These are phyloP conservation scores for Firmiana major DNA, from an alignment of 345 rosid species.

Conservation along the genomic window DNA sequence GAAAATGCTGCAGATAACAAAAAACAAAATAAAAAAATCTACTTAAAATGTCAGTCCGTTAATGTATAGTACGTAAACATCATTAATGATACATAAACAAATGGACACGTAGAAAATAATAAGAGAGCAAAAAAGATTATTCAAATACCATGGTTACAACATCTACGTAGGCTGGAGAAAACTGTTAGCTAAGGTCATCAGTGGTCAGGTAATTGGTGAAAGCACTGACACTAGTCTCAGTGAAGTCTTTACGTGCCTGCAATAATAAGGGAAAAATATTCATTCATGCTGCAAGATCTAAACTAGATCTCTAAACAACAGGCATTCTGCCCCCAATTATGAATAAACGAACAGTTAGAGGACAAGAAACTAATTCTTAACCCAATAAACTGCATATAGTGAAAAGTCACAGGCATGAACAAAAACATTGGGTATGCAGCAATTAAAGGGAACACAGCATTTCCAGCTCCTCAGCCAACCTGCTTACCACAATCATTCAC, in stretches of 20 bases:
- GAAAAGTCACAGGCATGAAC: constrained; percentile 92
- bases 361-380: constrained; percentile 53
- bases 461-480: too few species aligned
- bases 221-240: constrained; percentile 47
- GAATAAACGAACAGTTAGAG: not conserved
- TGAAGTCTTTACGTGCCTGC: constrained; percentile 81
- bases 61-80: constrained; percentile 14
- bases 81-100: constrained; percentile 8
- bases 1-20: constrained; percentile 84
- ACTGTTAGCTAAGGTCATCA: constrained; percentile 64
- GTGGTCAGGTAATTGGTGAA: constrained; percentile 72
- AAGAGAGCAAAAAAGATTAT: not conserved
- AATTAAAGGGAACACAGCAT: too few species aligned
- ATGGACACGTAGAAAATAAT: not conserved
- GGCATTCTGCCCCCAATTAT: not conserved
- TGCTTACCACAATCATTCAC: too few species aligned
- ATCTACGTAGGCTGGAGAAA: constrained; percentile 75
- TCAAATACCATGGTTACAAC: constrained; percentile 84
- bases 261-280: constrained; percentile 22
- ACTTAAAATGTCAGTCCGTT: constrained; percentile 57
- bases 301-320: constrained; percentile 3
- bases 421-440: constrained; percentile 26
- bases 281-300: not conserved
- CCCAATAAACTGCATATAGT: constrained; percentile 73
- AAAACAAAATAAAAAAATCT: too few species aligned